Base-by-base conservation (phyloP, 305 asterid species). In the Solanum chacoense region DNA sequence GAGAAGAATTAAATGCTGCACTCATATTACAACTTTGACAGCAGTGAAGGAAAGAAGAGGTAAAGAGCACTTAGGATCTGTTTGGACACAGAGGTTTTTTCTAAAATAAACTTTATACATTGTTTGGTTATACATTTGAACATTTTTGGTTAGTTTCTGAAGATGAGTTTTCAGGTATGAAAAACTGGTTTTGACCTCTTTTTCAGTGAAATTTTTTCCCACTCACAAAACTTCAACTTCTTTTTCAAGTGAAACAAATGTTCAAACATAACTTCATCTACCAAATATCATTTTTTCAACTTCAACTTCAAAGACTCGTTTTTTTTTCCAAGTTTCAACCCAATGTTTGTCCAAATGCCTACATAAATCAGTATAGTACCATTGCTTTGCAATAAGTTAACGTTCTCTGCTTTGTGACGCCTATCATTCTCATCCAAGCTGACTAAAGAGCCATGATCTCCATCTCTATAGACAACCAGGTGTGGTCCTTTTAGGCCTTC, bases 391-490 rank as follows among this genome's bases (percentile, higher is more conserved):
- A 36, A 36, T n/a, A 55, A 90, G 78, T 74, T 65, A 87, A 75
- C 50, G 63, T 83, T 90, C 73, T 80, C 88, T 81, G 92, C 86
- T 85, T 78, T 73, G 83, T 92, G 89, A 78, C 59, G 55, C 88
- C 77, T 92, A 87, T 83, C 88, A 86, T 87, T 91, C 90, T 90
- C 92, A 90, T 78, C 90, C 91, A 63, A 80, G 89, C 91, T 88
- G 91, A 88, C 91, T 45, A 89, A 89, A 85, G 97, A 91, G 42
- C 89, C 90, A 80, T 92, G 88, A 71, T 90, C 90, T 78, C 92
- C 92, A 87, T 95, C 97, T 93, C 92, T 93, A 93, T 92, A 96
- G 90, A 97, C 96, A 93, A 88, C 91, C 90, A 86, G 88, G 6
- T 80, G 89, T 83, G 98, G 98, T 92, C 91, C 99, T 91, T 90